Evolutionary conservation across 305 asterid genomes (phyloP), one percentile per base, ranked within the genome.

Genomic region (Petunia hybrid): DNA sequence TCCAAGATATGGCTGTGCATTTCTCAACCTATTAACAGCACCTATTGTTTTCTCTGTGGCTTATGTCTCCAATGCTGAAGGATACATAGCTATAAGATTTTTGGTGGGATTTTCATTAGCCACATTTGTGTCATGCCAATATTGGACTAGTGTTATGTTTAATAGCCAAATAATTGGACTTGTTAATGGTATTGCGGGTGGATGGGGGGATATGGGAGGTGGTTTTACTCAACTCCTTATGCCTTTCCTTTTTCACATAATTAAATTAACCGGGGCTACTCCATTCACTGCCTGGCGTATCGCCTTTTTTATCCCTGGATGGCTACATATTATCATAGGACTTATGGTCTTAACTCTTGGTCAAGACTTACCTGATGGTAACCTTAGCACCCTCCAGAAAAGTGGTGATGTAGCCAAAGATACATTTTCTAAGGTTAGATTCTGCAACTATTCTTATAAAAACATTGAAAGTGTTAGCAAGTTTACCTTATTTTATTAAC

Each of bases 191-290:
- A 80, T 83, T 2, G 88, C 91, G 0, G 91, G 87, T 0, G 89
- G 91, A 0, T 86, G 88, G 89, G 91, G 91, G 16, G 83, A 86
- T 12, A 86, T 86, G 88, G 91, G 91, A 3, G 91, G 91, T 1
- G 90, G 91, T 1, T 87, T 83, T 2, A 85, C 90, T 0, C 91
- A 88, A 14, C 83, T 89, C 13, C 8, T 89, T 2, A 87, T 89
- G 92, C 90, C 90, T 1, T 2, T 89, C 35, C 82, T 89, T 2
- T 85, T 66, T 62, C 83, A 87, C 4, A n/a, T 87, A 3, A 87
- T 89, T 14, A 61, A 74, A 35, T 57, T 6, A 6, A 3, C 65
- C 0, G 92, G 90, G 1, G 56, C 89, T 3, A 82, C 91, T 2
- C 87, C 88, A 0, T 87, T 87, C 22, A 85, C 89, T 0, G 88